Evolutionary conservation across 805 yeast genomes (phyloP).

Genomic region (Schizosaccharomyces lindneri): DNA sequence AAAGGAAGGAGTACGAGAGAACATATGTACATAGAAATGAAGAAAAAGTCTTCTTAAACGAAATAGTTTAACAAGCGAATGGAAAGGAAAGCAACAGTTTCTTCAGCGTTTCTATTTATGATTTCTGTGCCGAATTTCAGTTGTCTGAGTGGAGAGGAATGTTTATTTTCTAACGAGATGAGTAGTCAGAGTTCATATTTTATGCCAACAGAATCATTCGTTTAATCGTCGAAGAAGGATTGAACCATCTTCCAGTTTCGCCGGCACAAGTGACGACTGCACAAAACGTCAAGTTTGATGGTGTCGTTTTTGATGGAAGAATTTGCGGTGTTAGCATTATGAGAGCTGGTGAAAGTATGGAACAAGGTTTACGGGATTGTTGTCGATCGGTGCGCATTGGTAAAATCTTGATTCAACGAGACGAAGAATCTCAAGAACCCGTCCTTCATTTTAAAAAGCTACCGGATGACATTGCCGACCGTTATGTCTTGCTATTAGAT

Average conservation of each 20-base stretch:
- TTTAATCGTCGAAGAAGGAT: conserved; percentile 70
- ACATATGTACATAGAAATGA: not conserved
- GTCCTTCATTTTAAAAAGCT: conserved; percentile 78
- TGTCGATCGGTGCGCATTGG: conserved; percentile 92
- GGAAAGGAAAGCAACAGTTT: not conserved
- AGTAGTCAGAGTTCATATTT: conserved; percentile 56
- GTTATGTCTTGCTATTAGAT: conserved; percentile 77
- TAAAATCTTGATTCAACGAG: conserved; percentile 87
- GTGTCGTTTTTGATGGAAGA: conserved; percentile 65
- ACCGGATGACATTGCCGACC: conserved; percentile 70
- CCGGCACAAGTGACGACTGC: conserved; percentile 46
- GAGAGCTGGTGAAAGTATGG: conserved; percentile 98
- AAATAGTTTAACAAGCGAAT: not conserved
- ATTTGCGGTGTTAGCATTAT: conserved; percentile 96
- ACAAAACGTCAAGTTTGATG: conserved; percentile 17
- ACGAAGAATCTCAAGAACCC: conserved; percentile 89
- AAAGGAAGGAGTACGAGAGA: not conserved
- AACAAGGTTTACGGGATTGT: conserved; percentile 91
- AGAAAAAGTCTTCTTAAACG: not conserved
- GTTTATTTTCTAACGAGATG: not conserved
- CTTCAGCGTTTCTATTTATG: not conserved
- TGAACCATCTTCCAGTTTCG: conserved; percentile 80
- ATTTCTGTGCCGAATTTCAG: not conserved
- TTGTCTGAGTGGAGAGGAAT: too few relatives aligned
- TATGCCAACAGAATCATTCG: conserved; percentile 89